Evolutionary conservation across 768 basidiomycete genomes (phyloP).

Genomic region (Russula ochroleuca): DNA sequence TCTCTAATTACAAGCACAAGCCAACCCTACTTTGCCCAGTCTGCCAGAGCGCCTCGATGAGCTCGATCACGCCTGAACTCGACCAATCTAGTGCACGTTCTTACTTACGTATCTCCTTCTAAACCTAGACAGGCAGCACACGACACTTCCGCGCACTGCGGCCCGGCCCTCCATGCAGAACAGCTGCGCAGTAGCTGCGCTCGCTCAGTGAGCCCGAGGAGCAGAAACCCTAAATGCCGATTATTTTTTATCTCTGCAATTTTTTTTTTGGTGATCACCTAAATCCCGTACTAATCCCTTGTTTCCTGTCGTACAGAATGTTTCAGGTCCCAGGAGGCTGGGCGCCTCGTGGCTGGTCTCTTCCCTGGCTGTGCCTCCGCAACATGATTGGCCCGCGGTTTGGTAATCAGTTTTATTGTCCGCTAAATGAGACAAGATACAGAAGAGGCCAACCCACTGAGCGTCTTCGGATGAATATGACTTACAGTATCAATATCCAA

Average conservation of each 20-base stretch:
- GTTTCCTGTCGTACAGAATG: not conserved
- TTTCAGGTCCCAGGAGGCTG: not conserved
- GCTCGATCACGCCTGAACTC: constrained; percentile 1
- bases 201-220: not conserved
- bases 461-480: not conserved
- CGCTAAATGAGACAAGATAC: not conserved
- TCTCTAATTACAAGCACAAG: not conserved
- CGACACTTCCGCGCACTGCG: constrained; percentile 19
- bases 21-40: not conserved
- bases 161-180: not conserved
- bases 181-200: not conserved
- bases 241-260: too few species aligned
- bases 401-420: not conserved
- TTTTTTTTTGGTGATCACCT: not conserved
- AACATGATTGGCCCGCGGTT: not conserved
- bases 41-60: not conserved
- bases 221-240: not conserved
- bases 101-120: constrained; percentile 21
- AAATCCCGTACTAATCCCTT: not conserved
- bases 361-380: not conserved
- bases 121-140: constrained; percentile 12
- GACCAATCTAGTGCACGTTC: constrained; percentile 8
- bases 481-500: not conserved
- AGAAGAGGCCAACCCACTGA: not conserved
- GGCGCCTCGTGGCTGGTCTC: not conserved